Conservation (phyloP, 2,329 filamentous ascomycete species). For the Pezizomycotina sp. region DNA sequence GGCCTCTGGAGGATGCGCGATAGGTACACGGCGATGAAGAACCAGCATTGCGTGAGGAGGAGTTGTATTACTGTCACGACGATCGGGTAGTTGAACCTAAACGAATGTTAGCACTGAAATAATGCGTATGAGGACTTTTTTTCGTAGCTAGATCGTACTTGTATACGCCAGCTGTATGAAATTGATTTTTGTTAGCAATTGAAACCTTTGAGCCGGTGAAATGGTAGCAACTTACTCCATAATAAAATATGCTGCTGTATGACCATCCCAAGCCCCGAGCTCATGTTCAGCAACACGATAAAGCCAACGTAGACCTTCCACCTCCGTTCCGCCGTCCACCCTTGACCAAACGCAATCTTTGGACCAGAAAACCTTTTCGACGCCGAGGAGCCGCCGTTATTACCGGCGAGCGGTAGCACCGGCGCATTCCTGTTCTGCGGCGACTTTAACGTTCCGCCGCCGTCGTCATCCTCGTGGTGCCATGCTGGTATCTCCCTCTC, state of each 20-base stretch:
- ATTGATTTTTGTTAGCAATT: conserved; percentile 5
- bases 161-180: conserved; percentile 23
- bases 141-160: conserved; percentile 18
- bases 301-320: conserved; percentile 22
- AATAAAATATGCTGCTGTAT: conserved; percentile 23
- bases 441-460: conserved; percentile 8
- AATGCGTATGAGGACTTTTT: not conserved
- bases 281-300: conserved; percentile 21
- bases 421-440: conserved; percentile 20
- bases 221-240: conserved; percentile 21
- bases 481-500: too few species aligned
- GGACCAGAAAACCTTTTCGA: conserved; percentile 18
- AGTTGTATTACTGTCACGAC: conserved; percentile 37
- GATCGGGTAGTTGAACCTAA: conserved; percentile 38
- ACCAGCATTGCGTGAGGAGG: conserved; percentile 35
- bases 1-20: conserved; percentile 33
- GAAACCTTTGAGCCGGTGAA: not conserved
- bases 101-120: not conserved
- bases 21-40: conserved; percentile 34
- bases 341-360: too few species aligned
- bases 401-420: conserved; percentile 19
- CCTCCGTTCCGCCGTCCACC: conserved; percentile 21
- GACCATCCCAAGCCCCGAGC: conserved; percentile 21
- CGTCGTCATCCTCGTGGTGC: too few species aligned
- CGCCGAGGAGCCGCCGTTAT: conserved; percentile 20